These are phyloP conservation scores for Yamadazyma sp. DNA, from an alignment of 805 yeast genomes.

Conservation along the genomic window DNA sequence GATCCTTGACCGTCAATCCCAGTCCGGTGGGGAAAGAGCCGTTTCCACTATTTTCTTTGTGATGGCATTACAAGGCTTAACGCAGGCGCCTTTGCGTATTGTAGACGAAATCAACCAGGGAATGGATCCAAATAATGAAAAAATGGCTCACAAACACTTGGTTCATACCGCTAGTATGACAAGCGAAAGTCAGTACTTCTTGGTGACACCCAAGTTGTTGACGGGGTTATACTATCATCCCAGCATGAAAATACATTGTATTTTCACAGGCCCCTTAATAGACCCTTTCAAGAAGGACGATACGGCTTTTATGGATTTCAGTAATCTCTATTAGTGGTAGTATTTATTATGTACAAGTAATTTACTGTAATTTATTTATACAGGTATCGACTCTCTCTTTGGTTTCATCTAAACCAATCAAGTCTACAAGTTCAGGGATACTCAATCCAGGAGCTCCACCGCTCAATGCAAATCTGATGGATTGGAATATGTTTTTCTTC, in stretches of 20 bases:
- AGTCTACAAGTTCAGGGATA: conserved; percentile 53
- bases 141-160: conserved; percentile 79
- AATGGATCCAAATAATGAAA: conserved; percentile 93
- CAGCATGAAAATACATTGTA: conserved; percentile 83
- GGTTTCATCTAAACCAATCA: conserved; percentile 50
- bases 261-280: conserved; percentile 44
- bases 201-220: conserved; percentile 89
- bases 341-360: conserved; percentile 8
- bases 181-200: conserved; percentile 74
- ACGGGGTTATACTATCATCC: conserved; percentile 75
- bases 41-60: conserved; percentile 89
- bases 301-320: conserved; percentile 35
- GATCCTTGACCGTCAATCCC: conserved; percentile 79
- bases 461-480: conserved; percentile 65
- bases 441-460: conserved; percentile 72
- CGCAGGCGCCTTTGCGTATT: conserved; percentile 88
- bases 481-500: conserved; percentile 50
- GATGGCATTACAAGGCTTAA: conserved; percentile 84
- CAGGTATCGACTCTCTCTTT: conserved; percentile 22
- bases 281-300: conserved; percentile 18
- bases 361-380: conserved; percentile 6
- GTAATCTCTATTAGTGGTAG: conserved; percentile 13
- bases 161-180: conserved; percentile 74
- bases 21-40: conserved; percentile 97
- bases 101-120: conserved; percentile 99